Evolutionary conservation across 495 filamentous ascomycete species (phyloP).

Genomic region (Physcia stellaris): DNA sequence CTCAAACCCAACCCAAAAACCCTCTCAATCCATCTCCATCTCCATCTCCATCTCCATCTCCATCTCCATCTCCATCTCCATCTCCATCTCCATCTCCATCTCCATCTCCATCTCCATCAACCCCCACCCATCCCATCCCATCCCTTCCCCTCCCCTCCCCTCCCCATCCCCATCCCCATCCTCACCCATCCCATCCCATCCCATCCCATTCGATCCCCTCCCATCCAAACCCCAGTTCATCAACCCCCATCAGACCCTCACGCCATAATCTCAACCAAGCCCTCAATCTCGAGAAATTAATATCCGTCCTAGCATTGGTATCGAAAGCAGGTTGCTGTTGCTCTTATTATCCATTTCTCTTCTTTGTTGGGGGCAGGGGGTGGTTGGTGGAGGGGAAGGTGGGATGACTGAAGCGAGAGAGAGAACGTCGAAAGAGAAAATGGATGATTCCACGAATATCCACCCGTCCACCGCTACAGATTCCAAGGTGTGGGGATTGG

Average conservation of each 20-base stretch:
- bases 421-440: too few relatives aligned
- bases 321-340: too few relatives aligned
- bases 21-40: not conserved
- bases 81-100: not conserved
- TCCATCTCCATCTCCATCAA: constrained; percentile 5
- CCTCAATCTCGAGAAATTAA: constrained; percentile 19
- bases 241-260: constrained; percentile 21
- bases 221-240: constrained; percentile 26
- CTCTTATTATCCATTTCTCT: too few relatives aligned
- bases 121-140: constrained; percentile 3
- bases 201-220: not conserved
- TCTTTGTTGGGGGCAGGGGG: too few relatives aligned
- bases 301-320: too few relatives aligned
- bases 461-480: too few relatives aligned
- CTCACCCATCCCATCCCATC: constrained; percentile 7
- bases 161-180: constrained; percentile 7
- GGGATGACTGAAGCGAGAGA: not conserved
- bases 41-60: not conserved
- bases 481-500: not conserved
- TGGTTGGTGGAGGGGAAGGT: not conserved
- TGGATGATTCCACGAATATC: too few relatives aligned
- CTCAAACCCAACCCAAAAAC: not conserved
- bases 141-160: not conserved
- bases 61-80: constrained; percentile 4
- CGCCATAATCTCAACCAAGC: constrained; percentile 19